phyloP scores from a whole-genome alignment of 176 grass and related monocot species.

The Oryza longistaminata region DNA sequence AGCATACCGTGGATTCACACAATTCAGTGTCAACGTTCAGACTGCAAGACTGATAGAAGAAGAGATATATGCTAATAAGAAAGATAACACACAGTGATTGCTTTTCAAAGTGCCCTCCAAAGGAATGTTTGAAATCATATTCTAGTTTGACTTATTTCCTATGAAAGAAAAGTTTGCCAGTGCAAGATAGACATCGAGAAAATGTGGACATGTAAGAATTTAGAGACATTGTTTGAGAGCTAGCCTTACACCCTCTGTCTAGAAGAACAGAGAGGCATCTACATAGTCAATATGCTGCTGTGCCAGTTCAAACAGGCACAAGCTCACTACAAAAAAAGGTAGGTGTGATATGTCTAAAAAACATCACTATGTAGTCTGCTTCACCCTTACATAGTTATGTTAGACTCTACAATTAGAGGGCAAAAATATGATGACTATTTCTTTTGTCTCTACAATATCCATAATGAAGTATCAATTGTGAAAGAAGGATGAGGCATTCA shows the following conservation, averaged over 20 bases:
- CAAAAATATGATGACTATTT: constrained; percentile 9
- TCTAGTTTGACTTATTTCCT: background rate
- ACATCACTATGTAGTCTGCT: background rate
- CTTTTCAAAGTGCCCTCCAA: background rate
- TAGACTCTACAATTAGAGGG: background rate
- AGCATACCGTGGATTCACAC: too few species aligned
- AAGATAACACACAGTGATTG: background rate
- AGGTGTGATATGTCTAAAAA: background rate
- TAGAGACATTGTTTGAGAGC: background rate
- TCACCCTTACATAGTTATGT: background rate
- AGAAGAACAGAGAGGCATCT: background rate
- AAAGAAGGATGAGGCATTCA: background rate
- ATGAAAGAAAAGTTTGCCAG: constrained; percentile 6
- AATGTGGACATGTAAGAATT: background rate
- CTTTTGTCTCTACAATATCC: constrained; percentile 16
- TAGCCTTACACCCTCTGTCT: background rate
- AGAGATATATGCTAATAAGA: background rate
- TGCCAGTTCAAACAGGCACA: background rate
- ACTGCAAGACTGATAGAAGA: background rate
- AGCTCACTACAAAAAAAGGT: background rate
- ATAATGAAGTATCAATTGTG: background rate
- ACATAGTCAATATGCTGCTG: constrained; percentile 1
- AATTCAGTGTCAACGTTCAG: too few species aligned
- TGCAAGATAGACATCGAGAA: constrained; percentile 10
- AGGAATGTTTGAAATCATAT: constrained; percentile 1